phyloP scores from a whole-genome alignment of 345 rosid species.

The Hypericum androsaemum region DNA sequence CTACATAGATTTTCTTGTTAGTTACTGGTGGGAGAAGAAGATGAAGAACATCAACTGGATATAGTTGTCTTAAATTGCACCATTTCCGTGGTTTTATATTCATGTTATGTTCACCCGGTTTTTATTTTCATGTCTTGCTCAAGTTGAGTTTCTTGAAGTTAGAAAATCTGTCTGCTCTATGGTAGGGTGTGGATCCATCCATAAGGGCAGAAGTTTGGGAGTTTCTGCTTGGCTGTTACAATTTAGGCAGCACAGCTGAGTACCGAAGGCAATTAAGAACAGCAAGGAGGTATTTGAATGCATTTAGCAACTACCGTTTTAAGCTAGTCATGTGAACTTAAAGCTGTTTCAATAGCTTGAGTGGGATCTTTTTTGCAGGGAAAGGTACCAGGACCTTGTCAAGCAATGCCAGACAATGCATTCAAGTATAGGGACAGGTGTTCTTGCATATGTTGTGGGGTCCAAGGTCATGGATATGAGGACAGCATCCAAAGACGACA shows the following conservation, averaged over 20 bases:
- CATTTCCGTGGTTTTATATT: too few species aligned
- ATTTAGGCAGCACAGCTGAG: conserved; percentile 67
- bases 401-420: conserved; percentile 79
- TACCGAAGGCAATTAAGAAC: conserved; percentile 56
- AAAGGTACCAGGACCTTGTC: conserved; percentile 53
- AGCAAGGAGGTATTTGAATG: conserved; percentile 47
- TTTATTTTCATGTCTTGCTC: too few species aligned
- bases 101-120: too few species aligned
- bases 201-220: conserved; percentile 94
- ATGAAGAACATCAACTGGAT: too few species aligned
- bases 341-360: too few species aligned
- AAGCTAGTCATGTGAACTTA: too few species aligned
- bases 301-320: too few species aligned
- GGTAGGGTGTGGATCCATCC: conserved; percentile 82
- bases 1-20: too few species aligned
- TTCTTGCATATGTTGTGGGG: conserved; percentile 82
- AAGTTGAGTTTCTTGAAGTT: not conserved
- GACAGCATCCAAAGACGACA: conserved; percentile 60
- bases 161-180: conserved; percentile 21
- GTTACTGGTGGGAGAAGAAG: too few species aligned
- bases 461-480: conserved; percentile 94
- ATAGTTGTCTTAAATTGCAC: too few species aligned
- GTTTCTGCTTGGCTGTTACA: conserved; percentile 85
- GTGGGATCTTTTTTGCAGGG: conserved; percentile 36
- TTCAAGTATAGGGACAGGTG: conserved; percentile 86